Base-by-base conservation (phyloP, 2,329 filamentous ascomycete species). In the Neonectria faginata region DNA sequence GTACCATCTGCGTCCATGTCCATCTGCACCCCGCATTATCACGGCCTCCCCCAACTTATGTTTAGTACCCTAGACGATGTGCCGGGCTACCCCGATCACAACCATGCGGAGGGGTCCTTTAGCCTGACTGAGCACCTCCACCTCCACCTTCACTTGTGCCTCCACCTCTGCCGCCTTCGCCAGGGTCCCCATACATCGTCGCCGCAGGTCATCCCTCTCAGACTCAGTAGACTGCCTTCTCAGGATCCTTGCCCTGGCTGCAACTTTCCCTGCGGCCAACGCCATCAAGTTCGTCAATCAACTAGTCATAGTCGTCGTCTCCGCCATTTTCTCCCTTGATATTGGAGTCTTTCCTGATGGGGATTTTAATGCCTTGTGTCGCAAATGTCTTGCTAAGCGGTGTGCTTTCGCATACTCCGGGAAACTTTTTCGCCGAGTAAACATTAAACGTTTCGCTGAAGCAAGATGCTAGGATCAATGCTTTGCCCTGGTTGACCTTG, bases 391-490 rank as follows among this genome's bases (percentile, higher is more conserved):
- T 97, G 85, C 94, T 97, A 18, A 98, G 82, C 4, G 89, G 81
- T 0, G 96, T 99, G 78, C 92, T 97, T 77, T 98, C 95, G 62
- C 97, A 97, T 1, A 99, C 96, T 44, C 96, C 96, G 0, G 96
- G 96, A 79, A 99, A 99, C 75, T 97, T 97, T 85, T 99, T 99
- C 52, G 96, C 96, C 2, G 93, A 97, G 80, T 91, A 98, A 31
- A 99, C 96, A 58, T 93, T 92, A 83, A 99, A 98, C 3, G 89
- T 86, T 5, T 97, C 92, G 52, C 92, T 97, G 80, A 95, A 98
- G 72, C 89, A 91, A 9, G 90, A 91, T 1, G 95, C 94, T 18
- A 98, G 86, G 12, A 97, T 91, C 0, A 92, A 92, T 0, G 92
- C 92, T 67, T 89, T 90, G 60, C 90, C 91, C 41, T 87, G 90